phyloP scores from a whole-genome alignment of 495 filamentous ascomycete species.

The Trichocladium antarcticum region DNA sequence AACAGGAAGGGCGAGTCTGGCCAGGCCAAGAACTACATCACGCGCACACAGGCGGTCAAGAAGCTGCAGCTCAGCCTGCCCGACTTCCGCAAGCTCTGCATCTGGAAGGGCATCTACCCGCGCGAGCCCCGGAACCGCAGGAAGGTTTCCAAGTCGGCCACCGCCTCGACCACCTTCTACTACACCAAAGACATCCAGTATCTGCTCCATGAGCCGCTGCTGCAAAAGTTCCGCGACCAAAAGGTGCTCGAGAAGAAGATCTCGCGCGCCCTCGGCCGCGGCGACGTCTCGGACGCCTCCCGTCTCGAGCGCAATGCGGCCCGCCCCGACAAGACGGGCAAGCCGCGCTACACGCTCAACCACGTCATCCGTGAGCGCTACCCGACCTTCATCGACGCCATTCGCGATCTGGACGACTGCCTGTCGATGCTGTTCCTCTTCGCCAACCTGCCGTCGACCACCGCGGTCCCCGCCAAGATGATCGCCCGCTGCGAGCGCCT shows the following conservation, averaged over 20 bases:
- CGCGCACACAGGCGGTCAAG: slow-evolving; percentile 86
- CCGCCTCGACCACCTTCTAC: slow-evolving; percentile 90
- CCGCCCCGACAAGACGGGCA: slow-evolving; percentile 72
- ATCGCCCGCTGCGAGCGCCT: slow-evolving; percentile 85
- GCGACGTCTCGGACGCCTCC: slow-evolving; percentile 75
- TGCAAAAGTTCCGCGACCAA: slow-evolving; percentile 92
- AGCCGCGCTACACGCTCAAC: slow-evolving; percentile 77
- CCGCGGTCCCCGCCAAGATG: slow-evolving; percentile 80
- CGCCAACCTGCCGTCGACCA: slow-evolving; percentile 83
- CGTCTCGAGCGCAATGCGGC: slow-evolving; percentile 49
- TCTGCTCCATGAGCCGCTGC: slow-evolving; percentile 89
- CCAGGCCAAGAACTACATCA: slow-evolving; percentile 96
- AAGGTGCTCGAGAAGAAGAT: slow-evolving; percentile 97
- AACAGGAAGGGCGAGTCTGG: slow-evolving; percentile 95
- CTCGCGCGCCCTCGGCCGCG: slow-evolving; percentile 74
- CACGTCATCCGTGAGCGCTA: slow-evolving; percentile 97
- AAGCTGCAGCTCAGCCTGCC: slow-evolving; percentile 95
- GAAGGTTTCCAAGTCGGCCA: slow-evolving; percentile 86
- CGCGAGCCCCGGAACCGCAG: slow-evolving; percentile 93
- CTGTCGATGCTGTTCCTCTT: slow-evolving; percentile 95
- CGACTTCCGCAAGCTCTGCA: slow-evolving; percentile 94
- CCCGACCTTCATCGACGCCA: slow-evolving; percentile 88
- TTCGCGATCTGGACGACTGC: slow-evolving; percentile 92
- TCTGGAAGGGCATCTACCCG: slow-evolving; percentile 98
- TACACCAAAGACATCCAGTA: slow-evolving; percentile 99